These are phyloP conservation scores for Penicillium sp. DNA, from an alignment of 2,329 filamentous ascomycete genomes.

Conservation along the genomic window DNA sequence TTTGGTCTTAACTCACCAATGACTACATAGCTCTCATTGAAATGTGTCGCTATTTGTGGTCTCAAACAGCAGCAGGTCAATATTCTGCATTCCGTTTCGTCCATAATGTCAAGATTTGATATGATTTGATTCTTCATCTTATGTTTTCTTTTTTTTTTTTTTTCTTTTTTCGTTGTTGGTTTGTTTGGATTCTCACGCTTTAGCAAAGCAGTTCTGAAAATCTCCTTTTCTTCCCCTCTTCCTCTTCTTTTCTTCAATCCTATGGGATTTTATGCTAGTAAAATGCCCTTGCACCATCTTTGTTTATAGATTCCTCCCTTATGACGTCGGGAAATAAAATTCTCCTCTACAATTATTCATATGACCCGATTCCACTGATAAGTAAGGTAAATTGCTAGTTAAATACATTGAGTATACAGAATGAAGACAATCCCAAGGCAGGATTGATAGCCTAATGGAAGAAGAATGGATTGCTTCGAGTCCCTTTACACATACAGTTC, in stretches of 20 bases:
- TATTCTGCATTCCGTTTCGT: constrained; percentile 4
- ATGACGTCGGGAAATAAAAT: not conserved
- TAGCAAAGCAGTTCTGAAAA: constrained; percentile 26
- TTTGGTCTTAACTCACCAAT: not conserved
- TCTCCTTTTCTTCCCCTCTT: not conserved
- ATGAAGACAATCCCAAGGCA: not conserved
- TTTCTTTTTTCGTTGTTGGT: constrained; percentile 10
- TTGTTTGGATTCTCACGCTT: constrained; percentile 14
- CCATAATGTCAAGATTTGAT: constrained; percentile 16
- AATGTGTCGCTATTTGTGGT: no score
- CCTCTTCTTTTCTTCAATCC: not conserved
- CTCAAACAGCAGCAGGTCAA: not conserved
- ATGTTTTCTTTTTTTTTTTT: constrained; percentile 2
- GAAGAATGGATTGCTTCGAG: no score
- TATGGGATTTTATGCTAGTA: not conserved
- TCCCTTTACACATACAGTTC: not conserved
- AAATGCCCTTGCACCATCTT: not conserved
- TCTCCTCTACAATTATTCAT: no score
- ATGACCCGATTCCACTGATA: not conserved
- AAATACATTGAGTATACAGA: not conserved
- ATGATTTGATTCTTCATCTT: constrained; percentile 7
- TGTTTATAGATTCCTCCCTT: not conserved
- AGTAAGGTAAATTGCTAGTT: not conserved
- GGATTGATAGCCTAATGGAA: no score
- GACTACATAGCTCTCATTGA: not conserved